phyloP scores from a whole-genome alignment of 2,329 filamentous ascomycete genomes.

The Trichophyton simii region DNA sequence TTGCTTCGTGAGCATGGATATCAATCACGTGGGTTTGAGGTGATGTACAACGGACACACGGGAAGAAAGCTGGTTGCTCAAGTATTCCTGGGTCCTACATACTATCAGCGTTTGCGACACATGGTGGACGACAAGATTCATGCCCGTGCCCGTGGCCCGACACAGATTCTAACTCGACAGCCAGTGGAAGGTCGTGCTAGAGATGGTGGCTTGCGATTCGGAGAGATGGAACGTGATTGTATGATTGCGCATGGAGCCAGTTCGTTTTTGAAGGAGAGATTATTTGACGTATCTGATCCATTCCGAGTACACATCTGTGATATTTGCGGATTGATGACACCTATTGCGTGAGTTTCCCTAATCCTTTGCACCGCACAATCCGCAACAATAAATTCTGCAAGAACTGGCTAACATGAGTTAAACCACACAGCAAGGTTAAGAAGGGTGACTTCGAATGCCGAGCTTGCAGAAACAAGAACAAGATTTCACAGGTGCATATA shows the following conservation, averaged over 20 bases:
- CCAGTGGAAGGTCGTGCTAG: conserved; percentile 96
- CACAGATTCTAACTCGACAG: conserved; percentile 93
- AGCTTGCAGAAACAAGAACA: conserved; percentile 97
- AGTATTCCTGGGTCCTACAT: conserved; percentile 93
- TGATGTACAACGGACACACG: conserved; percentile 98
- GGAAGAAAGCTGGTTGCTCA: conserved; percentile 86
- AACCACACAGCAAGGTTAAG: conserved; percentile 59
- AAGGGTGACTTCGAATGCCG: conserved; percentile 95
- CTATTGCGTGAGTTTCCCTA: conserved; percentile 76
- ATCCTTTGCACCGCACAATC: conserved; percentile 5
- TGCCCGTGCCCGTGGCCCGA: conserved; percentile 88
- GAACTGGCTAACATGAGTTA: conserved; percentile 3
- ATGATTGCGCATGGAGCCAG: conserved; percentile 99
- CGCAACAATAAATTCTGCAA: background rate
- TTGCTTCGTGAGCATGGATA: conserved; percentile 82
- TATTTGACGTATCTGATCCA: conserved; percentile 95
- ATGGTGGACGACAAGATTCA: conserved; percentile 99
- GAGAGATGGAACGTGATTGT: conserved; percentile 99
- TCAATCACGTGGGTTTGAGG: conserved; percentile 91
- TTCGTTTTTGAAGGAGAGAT: conserved; percentile 88
- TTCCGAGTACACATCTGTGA: conserved; percentile 98
- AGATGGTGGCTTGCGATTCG: conserved; percentile 96
- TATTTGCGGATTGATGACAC: conserved; percentile 97
- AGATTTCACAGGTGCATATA: conserved; percentile 94
- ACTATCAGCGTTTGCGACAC: conserved; percentile 95